Evolutionary conservation across 2,329 filamentous ascomycete genomes (phyloP).

Genomic region (Trichoderma citrinoviride): DNA sequence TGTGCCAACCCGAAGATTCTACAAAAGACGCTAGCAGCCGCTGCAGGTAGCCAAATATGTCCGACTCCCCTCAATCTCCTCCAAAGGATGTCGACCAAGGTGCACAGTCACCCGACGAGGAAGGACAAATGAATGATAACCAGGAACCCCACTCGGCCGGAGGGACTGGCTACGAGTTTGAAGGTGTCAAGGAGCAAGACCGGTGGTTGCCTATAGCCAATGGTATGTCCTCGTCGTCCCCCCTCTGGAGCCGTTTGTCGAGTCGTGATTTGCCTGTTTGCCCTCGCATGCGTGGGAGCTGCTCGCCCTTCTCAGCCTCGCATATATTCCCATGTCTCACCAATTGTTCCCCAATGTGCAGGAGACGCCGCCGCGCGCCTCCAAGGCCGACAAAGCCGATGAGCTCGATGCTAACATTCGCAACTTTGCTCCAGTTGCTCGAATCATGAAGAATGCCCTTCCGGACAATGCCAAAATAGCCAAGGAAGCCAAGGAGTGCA

Average conservation of each 20-base stretch:
- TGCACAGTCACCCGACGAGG: conserved; percentile 90
- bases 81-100: conserved; percentile 92
- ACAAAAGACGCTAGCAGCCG: conserved; percentile 60
- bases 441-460: conserved; percentile 97
- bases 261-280: conserved; percentile 38
- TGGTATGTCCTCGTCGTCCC: conserved; percentile 67
- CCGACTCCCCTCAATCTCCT: conserved; percentile 79
- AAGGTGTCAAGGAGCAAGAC: conserved; percentile 96
- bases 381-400: conserved; percentile 50
- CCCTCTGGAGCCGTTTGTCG: neutral
- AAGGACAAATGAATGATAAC: conserved; percentile 88
- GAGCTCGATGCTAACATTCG: conserved; percentile 86
- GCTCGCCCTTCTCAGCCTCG: conserved; percentile 32
- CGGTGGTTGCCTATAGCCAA: conserved; percentile 99
- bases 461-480: conserved; percentile 99
- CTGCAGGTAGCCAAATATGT: conserved; percentile 84
- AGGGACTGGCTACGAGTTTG: conserved; percentile 79
- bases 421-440: conserved; percentile 92
- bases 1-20: conserved; percentile 58
- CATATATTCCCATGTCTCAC: conserved; percentile 55
- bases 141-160: conserved; percentile 73
- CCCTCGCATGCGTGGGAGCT: conserved; percentile 30
- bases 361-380: conserved; percentile 47
- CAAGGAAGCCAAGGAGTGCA: conserved; percentile 98
- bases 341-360: conserved; percentile 53